Percentiles rank a stretch among this genome's conserved stretches.
phyloP scores from a whole-genome alignment of 2,329 filamentous ascomycete species.

The Alternaria novae-zelandiae region DNA sequence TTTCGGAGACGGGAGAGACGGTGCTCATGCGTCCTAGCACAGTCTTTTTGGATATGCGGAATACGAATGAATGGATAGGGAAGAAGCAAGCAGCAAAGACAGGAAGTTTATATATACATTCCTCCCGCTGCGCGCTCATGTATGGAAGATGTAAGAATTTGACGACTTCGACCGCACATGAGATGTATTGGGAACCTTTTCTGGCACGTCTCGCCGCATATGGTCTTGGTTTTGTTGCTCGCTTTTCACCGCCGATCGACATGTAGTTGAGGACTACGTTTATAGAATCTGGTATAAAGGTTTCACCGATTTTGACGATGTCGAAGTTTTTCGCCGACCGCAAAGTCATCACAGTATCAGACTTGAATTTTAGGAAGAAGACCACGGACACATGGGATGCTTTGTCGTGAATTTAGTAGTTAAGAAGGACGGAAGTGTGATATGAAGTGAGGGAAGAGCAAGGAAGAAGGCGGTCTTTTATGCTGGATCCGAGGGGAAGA shows the following conservation, averaged over 20 bases:
- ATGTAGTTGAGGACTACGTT: rapidly evolving
- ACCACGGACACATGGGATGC: too few species aligned
- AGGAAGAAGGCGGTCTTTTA: too few species aligned
- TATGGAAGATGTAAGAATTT: rapidly evolving
- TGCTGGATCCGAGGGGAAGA: too few species aligned
- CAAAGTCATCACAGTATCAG: background rate
- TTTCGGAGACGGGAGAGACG: background rate
- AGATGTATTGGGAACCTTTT: background rate
- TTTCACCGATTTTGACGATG: too few species aligned
- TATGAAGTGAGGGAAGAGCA: too few species aligned
- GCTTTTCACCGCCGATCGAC: rapidly evolving
- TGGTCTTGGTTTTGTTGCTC: rapidly evolving
- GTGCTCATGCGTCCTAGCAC: too few species aligned
- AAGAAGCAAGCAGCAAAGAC: background rate
- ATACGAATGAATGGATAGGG: rapidly evolving
- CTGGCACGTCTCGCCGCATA: background rate
- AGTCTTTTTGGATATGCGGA: background rate
- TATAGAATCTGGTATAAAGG: background rate
- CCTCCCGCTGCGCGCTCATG: background rate
- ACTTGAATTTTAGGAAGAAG: too few species aligned
- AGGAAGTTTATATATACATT: background rate
- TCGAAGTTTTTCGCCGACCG: background rate
- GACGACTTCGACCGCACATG: background rate
- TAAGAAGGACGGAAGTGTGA: too few species aligned
- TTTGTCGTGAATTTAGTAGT: too few species aligned